Conservation (phyloP, 352 stramenopile species). For the Phytophthora ramorum region DNA sequence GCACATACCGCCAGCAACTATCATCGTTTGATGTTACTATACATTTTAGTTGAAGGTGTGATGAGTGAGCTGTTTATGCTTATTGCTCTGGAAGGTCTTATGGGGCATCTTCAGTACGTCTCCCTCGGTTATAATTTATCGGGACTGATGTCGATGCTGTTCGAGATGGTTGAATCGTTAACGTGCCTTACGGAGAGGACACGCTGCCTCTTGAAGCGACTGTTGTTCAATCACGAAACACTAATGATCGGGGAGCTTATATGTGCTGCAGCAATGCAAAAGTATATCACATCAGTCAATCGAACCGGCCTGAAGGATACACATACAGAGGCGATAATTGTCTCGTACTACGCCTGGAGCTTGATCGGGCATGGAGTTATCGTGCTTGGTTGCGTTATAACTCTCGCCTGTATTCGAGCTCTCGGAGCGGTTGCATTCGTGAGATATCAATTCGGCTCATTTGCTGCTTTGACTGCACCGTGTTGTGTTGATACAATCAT, state of each 20-base stretch:
- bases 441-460: conserved; percentile 4
- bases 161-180: conserved; percentile 30
- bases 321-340: background rate
- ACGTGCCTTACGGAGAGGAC: conserved; percentile 9
- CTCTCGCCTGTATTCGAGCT: conserved; percentile 8
- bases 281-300: conserved; percentile 29
- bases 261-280: conserved; percentile 21
- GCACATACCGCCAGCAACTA: conserved; percentile 29
- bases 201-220: conserved; percentile 14
- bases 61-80: conserved; percentile 41
- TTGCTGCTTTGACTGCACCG: conserved; percentile 6
- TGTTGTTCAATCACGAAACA: conserved; percentile 36
- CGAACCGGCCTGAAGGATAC: conserved; percentile 8
- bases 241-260: conserved; percentile 28
- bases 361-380: conserved; percentile 24
- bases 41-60: conserved; percentile 27
- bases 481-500: conserved; percentile 31
- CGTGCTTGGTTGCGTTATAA: conserved; percentile 3
- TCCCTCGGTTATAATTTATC: conserved; percentile 38
- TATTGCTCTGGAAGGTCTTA: conserved; percentile 22
- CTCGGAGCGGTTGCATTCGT: conserved; percentile 11
- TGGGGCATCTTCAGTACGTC: conserved; percentile 24
- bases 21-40: conserved; percentile 25
- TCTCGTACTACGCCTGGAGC: conserved; percentile 33
- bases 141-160: conserved; percentile 29